Evolutionary conservation across 257 asterid species (phyloP).

Genomic region (Paulownia fortunei): DNA sequence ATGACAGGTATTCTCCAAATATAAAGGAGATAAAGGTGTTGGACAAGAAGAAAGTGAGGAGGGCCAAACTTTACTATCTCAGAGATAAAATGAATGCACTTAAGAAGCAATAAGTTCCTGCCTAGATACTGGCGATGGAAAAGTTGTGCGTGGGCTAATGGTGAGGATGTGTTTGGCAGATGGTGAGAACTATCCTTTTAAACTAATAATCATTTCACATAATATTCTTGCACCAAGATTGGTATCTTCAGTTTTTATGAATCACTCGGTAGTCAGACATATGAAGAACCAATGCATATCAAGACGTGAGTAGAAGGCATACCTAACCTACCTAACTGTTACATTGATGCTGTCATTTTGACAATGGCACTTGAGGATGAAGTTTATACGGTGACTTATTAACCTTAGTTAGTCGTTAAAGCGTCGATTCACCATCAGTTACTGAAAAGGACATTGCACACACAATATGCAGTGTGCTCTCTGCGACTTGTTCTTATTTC

Average conservation of each 20-base stretch:
- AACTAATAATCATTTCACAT: background rate
- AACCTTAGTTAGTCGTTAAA: background rate
- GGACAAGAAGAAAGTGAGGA: constrained; percentile 94
- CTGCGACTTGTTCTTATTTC: too few relatives aligned
- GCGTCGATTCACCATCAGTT: too few relatives aligned
- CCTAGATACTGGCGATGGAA: too few relatives aligned
- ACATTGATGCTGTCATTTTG: background rate
- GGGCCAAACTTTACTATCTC: constrained; percentile 97
- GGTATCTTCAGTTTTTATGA: background rate
- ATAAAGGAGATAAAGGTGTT: constrained; percentile 90
- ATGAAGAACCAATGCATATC: background rate
- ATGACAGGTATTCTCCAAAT: constrained; percentile 92
- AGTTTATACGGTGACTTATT: background rate
- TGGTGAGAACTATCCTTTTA: background rate
- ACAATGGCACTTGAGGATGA: background rate
- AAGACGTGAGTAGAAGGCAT: background rate
- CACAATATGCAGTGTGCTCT: too few relatives aligned
- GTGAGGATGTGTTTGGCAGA: too few relatives aligned
- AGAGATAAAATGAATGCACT: constrained; percentile 92
- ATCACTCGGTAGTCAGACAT: background rate
- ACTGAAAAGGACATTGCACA: too few relatives aligned
- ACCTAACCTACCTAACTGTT: background rate
- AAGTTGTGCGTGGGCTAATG: too few relatives aligned
- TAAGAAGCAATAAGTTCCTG: constrained; percentile 46
- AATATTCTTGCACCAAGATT: background rate